Conservation (phyloP, 2,329 filamentous ascomycete genomes). For the Diaporthe ampelina region DNA sequence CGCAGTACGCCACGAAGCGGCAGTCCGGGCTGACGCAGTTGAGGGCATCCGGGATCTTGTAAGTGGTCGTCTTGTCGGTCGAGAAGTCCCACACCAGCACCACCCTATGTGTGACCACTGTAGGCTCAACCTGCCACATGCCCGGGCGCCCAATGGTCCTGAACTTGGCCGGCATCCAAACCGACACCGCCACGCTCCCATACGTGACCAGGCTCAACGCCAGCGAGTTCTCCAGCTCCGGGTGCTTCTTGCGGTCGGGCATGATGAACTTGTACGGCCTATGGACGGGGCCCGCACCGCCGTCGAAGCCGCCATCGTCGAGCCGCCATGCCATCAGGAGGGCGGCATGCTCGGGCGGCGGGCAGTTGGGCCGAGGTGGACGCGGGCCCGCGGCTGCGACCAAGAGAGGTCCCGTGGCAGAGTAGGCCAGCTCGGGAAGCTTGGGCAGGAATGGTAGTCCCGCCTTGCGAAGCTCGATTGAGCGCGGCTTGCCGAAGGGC, state of each 20-base stretch:
- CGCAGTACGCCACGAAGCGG: slow-evolving; percentile 57
- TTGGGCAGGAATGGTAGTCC: slow-evolving; percentile 55
- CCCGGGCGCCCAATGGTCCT: slow-evolving; percentile 49
- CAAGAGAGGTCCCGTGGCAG: slow-evolving; percentile 55
- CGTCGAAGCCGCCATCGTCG: slow-evolving; percentile 41
- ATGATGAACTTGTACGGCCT: slow-evolving; percentile 54
- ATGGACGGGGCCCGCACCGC: slow-evolving; percentile 36
- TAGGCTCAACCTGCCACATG: slow-evolving; percentile 53
- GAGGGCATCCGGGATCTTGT: slow-evolving; percentile 55
- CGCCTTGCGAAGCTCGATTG: slow-evolving; percentile 53
- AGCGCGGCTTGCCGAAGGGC: slow-evolving; percentile 52
- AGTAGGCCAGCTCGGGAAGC: slow-evolving; percentile 57
- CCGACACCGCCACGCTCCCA: slow-evolving; percentile 55
- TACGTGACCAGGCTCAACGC: slow-evolving; percentile 54
- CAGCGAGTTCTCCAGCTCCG: slow-evolving; percentile 56
- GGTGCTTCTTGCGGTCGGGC: slow-evolving; percentile 52
- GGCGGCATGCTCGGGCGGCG: slow-evolving; percentile 55
- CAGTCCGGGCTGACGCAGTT: slow-evolving; percentile 58
- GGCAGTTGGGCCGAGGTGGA: slow-evolving; percentile 54
- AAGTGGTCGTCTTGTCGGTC: slow-evolving; percentile 53
- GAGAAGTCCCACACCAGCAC: slow-evolving; percentile 58
- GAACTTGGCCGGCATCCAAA: slow-evolving; percentile 57
- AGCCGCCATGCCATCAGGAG: slow-evolving; percentile 58
- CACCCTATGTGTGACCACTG: slow-evolving; percentile 50
- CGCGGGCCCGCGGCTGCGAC: slow-evolving; percentile 56